Evolutionary conservation across 345 rosid genomes (phyloP), one percentile per base, ranked within the genome.

Genomic region (Cardamine chenopodiifolia): DNA sequence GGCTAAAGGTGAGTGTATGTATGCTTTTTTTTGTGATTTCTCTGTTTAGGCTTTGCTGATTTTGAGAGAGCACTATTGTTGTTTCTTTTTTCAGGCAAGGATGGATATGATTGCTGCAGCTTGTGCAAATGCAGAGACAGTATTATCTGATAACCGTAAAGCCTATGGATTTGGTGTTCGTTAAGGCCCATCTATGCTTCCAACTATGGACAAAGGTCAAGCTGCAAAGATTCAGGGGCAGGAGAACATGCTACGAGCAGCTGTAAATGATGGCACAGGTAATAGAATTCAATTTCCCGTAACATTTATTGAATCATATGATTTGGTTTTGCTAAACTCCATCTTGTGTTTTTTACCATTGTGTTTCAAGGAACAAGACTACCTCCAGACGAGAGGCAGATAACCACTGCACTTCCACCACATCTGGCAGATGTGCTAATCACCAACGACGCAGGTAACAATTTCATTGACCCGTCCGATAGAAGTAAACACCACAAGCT

Each of bases 41-140:
- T n/a, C 49, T n/a, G 18, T 7, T 45, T 45, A 45, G 20, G 20
- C 49, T 17, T 19, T 32, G 39, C 10, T 72, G 58, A 40, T 13
- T 49, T 57, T 58, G 52, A 72, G 75, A 68, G 40, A 37, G 22
- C 19, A 20, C 32, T 31, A 2, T 62, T 62, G 47, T 66, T 34
- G 50, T 47, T 42, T 29, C 15, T 66, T 69, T 69, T 17, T 45
- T 5, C 49, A 90, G 98, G 82, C 83, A 56, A 89, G 98, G 80
- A 88, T 96, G 20, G 90, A 88, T 18, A 88, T 82, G 93, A 96
- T 96, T 78, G 92, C 82, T 18, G 89, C 86, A 57, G 99, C 96
- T n/a, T 95, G 98, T 84, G 96, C 88, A 78, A 85, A 89, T 85
- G 97, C 96, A 39, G 98, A 86, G 80, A 88, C 87, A 80, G 92